Base-by-base conservation (phyloP, 345 rosid genomes). In the Gossypium rotundifolium region DNA sequence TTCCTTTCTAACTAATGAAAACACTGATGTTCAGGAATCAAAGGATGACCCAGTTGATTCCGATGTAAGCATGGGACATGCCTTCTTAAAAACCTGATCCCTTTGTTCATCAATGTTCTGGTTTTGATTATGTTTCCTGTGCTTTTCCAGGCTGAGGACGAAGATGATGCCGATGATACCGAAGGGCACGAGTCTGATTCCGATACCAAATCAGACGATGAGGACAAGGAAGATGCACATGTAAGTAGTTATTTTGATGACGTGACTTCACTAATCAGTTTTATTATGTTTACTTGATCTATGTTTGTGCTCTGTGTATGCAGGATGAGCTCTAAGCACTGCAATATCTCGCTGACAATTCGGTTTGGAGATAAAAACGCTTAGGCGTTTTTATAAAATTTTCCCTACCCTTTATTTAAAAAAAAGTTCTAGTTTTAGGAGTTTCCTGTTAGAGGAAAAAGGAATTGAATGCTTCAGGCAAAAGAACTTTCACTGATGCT, bases 21-120 rank as follows among this genome's bases (percentile, higher is more conserved):
- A 33, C 74, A 7, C 5, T 71, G 38, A n/a, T 62, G 52, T 65
- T 72, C 85, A 94, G 97, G 97, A 89, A 70, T 58, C 94, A 2
- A 90, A 89, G 88, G 87, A 83, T 0, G 85, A 83, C 23, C 86
- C 88, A 12, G 79, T 74, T 9, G 93, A 87, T 66, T 85, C 98
- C 3, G 99, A 95, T 62, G 99, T 95, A 88, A 85, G 95, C 66
- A 59, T 27, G 2, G 16, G 6, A 42, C 29, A 14, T 12, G 57
- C 61, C 7, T 11, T 45, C 10, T 18, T 40, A 16, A 14, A 46
- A 10, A 58, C 13, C n/a, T 11, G 57, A 65, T 17, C 7, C 12
- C 0, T 70, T 5, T 53, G 63, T 42, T 11, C 69, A 22, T 27
- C 29, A 12, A 27, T 2, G 3, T 65, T 74, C 16, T 81, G 48